phyloP scores from a whole-genome alignment of 2,329 filamentous ascomycete genomes.

The Fusarium brachygibbosum region DNA sequence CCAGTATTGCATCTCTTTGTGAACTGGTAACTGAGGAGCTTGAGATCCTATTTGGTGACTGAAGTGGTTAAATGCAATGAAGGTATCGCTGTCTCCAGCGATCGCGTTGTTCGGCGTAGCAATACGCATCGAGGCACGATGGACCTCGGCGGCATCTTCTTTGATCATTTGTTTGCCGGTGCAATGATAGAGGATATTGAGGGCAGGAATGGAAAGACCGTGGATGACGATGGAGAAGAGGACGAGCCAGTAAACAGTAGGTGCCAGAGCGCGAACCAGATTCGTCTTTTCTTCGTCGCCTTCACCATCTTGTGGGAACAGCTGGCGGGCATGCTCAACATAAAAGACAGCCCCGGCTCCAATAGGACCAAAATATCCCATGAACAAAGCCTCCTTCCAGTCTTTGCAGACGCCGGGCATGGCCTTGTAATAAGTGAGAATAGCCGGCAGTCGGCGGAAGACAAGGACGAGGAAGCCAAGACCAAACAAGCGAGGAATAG shows the following conservation, averaged over 20 bases:
- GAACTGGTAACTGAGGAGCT: fast-evolving
- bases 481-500: conserved; percentile 61
- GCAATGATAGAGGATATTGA: conserved; percentile 27
- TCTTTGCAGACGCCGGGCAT: conserved; percentile 64
- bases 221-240: conserved; percentile 46
- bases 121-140: neutral
- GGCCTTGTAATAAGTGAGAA: conserved; percentile 66
- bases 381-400: conserved; percentile 71
- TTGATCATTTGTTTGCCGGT: conserved; percentile 56
- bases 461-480: conserved; percentile 63
- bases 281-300: conserved; percentile 53
- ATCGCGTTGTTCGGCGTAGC: neutral
- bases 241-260: conserved; percentile 59
- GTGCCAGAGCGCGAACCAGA: conserved; percentile 55
- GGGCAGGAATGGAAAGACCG: conserved; percentile 60
- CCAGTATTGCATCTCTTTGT: neutral
- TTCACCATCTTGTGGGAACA: conserved; percentile 56
- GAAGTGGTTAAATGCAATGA: conserved; percentile 33
- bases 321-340: conserved; percentile 63
- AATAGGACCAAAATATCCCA: conserved; percentile 80
- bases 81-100: neutral
- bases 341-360: conserved; percentile 84
- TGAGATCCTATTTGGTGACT: neutral
- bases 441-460: conserved; percentile 69
- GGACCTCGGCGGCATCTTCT: conserved; percentile 24